Conservation (phyloP, 768 basidiomycete genomes). For the Chiua virens region DNA sequence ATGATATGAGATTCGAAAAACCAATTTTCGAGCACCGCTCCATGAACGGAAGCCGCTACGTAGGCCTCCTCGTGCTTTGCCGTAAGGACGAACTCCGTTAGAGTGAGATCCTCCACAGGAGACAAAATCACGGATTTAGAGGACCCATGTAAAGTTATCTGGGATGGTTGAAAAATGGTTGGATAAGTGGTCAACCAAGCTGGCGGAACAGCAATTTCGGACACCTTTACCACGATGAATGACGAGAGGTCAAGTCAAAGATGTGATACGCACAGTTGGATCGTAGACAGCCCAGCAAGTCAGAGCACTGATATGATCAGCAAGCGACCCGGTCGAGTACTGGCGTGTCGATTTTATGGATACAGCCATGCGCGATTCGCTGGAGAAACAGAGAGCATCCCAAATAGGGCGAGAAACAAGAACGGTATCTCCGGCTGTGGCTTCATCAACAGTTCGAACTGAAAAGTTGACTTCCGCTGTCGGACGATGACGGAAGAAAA, state of each 20-base stretch:
- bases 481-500: conserved; percentile 33
- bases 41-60: conserved; percentile 36
- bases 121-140: conserved; percentile 20
- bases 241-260: not conserved
- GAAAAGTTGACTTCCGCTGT: conserved; percentile 29
- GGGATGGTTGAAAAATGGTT: conserved; percentile 35
- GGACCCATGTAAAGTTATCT: not conserved
- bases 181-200: conserved; percentile 39
- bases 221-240: conserved; percentile 32
- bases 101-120: conserved; percentile 29
- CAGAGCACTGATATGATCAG: conserved; percentile 12
- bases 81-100: conserved; percentile 53
- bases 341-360: conserved; percentile 24
- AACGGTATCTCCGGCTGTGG: conserved; percentile 24
- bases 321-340: conserved; percentile 1
- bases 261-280: conserved; percentile 37
- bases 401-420: conserved; percentile 36
- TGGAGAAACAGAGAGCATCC: conserved; percentile 22
- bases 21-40: conserved; percentile 42
- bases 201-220: conserved; percentile 37
- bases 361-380: conserved; percentile 15
- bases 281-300: conserved; percentile 37
- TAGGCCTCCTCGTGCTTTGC: conserved; percentile 54
- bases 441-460: conserved; percentile 9
- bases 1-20: conserved; percentile 43